These are phyloP conservation scores for Globisporangium cederbergense DNA, from an alignment of 352 stramenopile genomes.

Conservation along the genomic window DNA sequence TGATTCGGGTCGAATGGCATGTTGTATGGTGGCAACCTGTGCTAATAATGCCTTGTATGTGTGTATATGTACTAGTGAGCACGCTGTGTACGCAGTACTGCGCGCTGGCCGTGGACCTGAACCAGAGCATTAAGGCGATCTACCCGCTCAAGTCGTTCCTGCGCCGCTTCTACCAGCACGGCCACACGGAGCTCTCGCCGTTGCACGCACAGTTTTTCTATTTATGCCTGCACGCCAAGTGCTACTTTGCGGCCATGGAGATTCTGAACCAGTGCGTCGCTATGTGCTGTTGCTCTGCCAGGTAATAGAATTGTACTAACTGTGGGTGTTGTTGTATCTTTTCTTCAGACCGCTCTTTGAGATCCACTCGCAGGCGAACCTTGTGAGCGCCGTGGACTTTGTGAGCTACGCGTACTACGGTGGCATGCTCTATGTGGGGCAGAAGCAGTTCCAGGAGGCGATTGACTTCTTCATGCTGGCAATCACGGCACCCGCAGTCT, in stretches of 20 bases:
- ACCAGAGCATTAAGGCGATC: constrained; percentile 57
- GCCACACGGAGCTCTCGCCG: constrained; percentile 51
- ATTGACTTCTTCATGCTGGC: constrained; percentile 71
- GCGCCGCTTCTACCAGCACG: constrained; percentile 53
- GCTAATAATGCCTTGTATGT: background rate
- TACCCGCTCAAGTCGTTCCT: constrained; percentile 73
- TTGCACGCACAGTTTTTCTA: constrained; percentile 74
- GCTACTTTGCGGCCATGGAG: constrained; percentile 67
- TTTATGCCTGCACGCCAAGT: constrained; percentile 79
- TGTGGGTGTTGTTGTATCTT: constrained; percentile 9
- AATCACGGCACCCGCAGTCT: constrained; percentile 65
- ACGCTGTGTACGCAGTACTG: constrained; percentile 50
- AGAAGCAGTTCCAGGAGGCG: constrained; percentile 76
- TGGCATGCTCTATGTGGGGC: constrained; percentile 62
- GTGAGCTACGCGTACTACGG: constrained; percentile 85
- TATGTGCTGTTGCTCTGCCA: background rate
- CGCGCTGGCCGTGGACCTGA: constrained; percentile 38
- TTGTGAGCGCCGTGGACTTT: constrained; percentile 62
- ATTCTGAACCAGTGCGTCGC: constrained; percentile 62
- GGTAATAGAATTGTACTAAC: background rate
- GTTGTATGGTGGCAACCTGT: background rate
- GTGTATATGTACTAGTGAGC: constrained; percentile 33
- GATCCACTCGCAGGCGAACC: constrained; percentile 53
- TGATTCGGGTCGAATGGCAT: background rate
- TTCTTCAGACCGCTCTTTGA: constrained; percentile 63